phyloP scores from a whole-genome alignment of 176 grass and related monocot species.

The Luzula sylvatica region DNA sequence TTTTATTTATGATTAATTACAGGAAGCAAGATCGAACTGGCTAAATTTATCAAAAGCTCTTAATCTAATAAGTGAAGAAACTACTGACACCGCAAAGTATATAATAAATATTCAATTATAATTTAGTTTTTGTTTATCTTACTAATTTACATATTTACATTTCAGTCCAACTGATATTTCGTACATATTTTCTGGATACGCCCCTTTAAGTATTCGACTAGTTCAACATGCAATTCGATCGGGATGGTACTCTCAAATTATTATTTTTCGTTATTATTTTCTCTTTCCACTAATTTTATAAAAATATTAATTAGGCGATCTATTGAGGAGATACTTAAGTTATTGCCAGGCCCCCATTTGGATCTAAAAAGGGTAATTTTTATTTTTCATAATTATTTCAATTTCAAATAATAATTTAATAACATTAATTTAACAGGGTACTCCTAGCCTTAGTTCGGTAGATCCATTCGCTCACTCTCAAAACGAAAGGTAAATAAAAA shows the following conservation, averaged over 20 bases:
- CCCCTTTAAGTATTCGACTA: conserved; percentile 93
- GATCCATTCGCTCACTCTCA: conserved; percentile 38
- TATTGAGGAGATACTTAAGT: conserved; percentile 80
- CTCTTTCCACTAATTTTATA: background rate
- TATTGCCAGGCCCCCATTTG: conserved; percentile 78
- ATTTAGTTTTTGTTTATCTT: conserved; percentile 8
- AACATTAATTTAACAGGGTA: background rate
- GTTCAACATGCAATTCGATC: conserved; percentile 92
- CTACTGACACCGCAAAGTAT: conserved; percentile 62
- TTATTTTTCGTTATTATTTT: background rate
- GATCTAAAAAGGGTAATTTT: conserved; percentile 73
- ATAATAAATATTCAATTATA: conserved; percentile 6
- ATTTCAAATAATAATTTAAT: background rate
- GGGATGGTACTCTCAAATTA: conserved; percentile 90
- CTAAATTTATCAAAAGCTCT: conserved; percentile 55
- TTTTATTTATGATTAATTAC: conserved; percentile 2
- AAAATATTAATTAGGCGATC: conserved; percentile 43
- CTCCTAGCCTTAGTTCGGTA: conserved; percentile 2
- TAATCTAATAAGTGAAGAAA: conserved; percentile 81
- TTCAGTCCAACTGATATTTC: conserved; percentile 85
- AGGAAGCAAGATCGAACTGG: conserved; percentile 90
- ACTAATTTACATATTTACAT: conserved; percentile 29
- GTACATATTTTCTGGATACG: conserved; percentile 98
- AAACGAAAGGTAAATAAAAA: conserved; percentile 64
- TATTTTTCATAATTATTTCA: background rate